Evolutionary conservation across 805 yeast species (phyloP), one percentile per base, ranked within the genome.

Genomic region (Ogataea pini): DNA sequence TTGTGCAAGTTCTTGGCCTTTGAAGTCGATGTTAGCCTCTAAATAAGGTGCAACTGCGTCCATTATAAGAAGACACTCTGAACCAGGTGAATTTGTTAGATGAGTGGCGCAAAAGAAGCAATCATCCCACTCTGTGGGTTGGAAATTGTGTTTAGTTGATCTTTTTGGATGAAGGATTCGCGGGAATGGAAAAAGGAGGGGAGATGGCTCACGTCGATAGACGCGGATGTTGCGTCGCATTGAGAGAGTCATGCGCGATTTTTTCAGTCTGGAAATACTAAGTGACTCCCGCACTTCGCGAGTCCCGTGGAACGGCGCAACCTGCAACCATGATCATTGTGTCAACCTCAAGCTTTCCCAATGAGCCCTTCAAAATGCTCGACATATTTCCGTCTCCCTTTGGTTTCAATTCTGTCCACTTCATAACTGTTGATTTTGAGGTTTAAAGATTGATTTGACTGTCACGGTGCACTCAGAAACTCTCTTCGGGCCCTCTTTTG

Each of bases 1-100:
- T 29, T 73, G 73, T 7, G 76, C 77, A 32, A 64, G 55, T 48
- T 69, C 64, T 60, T 82, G 87, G 52, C 85, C 82, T 54, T 72
- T 66, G 54, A 75, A 80, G 65, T 81, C 85, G 52, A 73, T 76
- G 50, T 72, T 50, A 29, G 62, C 61, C 52, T 58, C 65, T 28
- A 59, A 13, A 51, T 50, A 56, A 8, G 56, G 47, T 28, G 44
- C 50, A n/a, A 56, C 18, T 17, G 43, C 42, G n/a, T 56, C 64
- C 63, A 61, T 59, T 39, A 25, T 28, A 18, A 18, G 42, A 17
- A 37, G 29, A 40, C 18, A 32, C 22, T n/a, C 29, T 5, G 44
- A 12, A 40, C 3, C 2, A 25, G 13, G 22, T 32, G 34, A 14
- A 19, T 12, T 18, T n/a, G n/a, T n/a, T n/a, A n/a, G 40, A 7